phyloP scores from a whole-genome alignment of 495 filamentous ascomycete species.

The Aspergillus egyptiacus region DNA sequence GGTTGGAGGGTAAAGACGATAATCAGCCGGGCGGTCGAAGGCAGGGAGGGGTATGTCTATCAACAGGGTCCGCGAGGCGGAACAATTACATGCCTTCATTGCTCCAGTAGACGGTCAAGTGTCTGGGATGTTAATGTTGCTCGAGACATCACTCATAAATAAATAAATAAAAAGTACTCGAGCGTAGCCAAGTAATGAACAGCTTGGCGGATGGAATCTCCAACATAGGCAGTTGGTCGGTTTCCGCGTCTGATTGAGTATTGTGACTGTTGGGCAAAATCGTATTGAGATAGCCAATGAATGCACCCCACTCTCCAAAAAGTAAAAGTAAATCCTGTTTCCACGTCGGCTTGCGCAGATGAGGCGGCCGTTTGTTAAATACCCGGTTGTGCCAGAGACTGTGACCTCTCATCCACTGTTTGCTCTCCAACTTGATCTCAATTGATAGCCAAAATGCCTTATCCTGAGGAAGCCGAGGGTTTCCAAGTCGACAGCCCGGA shows the following conservation, averaged over 20 bases:
- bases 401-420: background rate
- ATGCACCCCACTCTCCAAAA: constrained; percentile 3
- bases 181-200: too few relatives aligned
- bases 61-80: background rate
- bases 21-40: background rate
- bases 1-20: background rate
- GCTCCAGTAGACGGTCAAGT: background rate
- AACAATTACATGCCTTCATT: background rate
- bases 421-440: background rate
- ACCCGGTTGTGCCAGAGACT: background rate
- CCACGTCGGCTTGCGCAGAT: background rate
- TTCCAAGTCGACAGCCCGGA: constrained; percentile 61
- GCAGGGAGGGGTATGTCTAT: constrained; percentile 5
- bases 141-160: too few relatives aligned
- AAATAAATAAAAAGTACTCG: too few relatives aligned
- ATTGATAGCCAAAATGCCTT: constrained; percentile 51
- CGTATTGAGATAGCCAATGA: background rate
- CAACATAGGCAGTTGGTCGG: background rate
- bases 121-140: too few relatives aligned
- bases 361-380: background rate
- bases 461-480: constrained; percentile 71
- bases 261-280: background rate
- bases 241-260: background rate
- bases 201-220: background rate
- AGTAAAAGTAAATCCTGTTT: background rate